Base-by-base conservation (phyloP, 1,284 basidiomycete genomes). In the Neonothopanus nambi region DNA sequence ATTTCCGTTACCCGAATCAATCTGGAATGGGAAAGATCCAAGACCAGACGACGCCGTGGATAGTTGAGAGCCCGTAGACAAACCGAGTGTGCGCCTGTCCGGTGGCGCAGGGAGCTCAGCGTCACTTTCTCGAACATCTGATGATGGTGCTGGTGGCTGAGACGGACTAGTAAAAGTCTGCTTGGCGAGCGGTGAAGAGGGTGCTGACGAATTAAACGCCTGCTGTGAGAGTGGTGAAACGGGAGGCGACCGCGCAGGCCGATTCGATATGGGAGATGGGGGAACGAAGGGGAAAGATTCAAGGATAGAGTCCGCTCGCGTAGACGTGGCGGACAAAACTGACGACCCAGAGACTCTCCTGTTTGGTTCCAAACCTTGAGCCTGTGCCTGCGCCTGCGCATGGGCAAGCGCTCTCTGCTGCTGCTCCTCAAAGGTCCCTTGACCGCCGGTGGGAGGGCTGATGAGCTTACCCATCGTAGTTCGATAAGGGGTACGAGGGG, bases 211-310 rank as follows among this genome's bases (percentile, higher is more conserved):
- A 44, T 67, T 69, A 59, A 79, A 78, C 24, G 79, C 72, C 57
- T 84, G 81, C 64, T 85, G 80, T 28, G 69, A 76, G 30, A 86
- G 73, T 17, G 87, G 88, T 17, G 87, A 90, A 51, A 83, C 81
- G 28, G 85, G 85, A 3, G 88, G 87, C 3, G 88, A 83, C 58
- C 88, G 78, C 59, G 84, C 73, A 9, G 89, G 89, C 45, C 85
- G 76, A 61, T 87, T 81, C 15, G 87, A 89, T 57, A 92, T 91
- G 5, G 89, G 89, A 3, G 87, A 89, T 0, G 89, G 89, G 20
- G 89, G 89, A 7, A 92, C 89, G 65, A 92, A 91, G 39, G 88
- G 88, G 77, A 92, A 92, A 21, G 81, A 85, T 68, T 89, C 89
- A 20, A 92, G 76, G 57, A 92, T 89, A 1, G 89, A 91, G 66